Conservation (phyloP, 148 eudicot species). For the Silene uniflora region DNA sequence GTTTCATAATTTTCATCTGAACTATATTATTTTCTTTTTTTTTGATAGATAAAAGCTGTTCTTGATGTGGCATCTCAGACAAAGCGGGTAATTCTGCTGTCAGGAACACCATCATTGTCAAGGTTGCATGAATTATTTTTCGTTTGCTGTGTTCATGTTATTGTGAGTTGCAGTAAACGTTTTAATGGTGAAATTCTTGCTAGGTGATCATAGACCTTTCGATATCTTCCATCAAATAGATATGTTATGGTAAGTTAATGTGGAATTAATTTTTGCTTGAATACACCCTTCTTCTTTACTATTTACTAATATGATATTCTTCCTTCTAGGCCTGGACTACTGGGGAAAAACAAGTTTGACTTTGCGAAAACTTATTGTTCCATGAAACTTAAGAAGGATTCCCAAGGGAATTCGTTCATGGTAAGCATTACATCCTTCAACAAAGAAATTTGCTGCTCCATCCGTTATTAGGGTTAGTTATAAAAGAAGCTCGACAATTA, state of each 20-base stretch:
- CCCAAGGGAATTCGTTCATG: constrained; percentile 64
- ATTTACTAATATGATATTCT: not conserved
- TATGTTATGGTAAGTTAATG: constrained; percentile 76
- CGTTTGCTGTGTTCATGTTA: constrained; percentile 5
- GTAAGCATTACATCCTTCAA: constrained; percentile 31
- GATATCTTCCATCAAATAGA: constrained; percentile 97
- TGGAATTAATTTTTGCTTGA: constrained; percentile 17
- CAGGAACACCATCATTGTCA: constrained; percentile 97
- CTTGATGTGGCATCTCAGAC: constrained; percentile 76
- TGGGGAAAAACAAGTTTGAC: constrained; percentile 80
- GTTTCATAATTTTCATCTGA: not conserved
- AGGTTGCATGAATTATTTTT: constrained; percentile 57
- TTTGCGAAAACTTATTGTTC: constrained; percentile 90
- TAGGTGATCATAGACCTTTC: constrained; percentile 93
- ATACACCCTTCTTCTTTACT: not conserved
- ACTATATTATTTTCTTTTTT: constrained; percentile 4
- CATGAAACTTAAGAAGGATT: constrained; percentile 33
- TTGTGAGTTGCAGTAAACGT: constrained; percentile 17
- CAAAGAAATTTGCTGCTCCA: not conserved
- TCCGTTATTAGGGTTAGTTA: not conserved
- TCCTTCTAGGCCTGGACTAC: constrained; percentile 81
- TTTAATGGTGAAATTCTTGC: constrained; percentile 37
- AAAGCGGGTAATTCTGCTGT: constrained; percentile 64
- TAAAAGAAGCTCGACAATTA: not conserved
- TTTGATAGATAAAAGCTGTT: constrained; percentile 62